Percentiles rank a stretch among this genome's conserved stretches.
These are phyloP conservation scores for Entrophospora sp. DNA, from an alignment of 192 early-diverging fungal species.

Conservation along the genomic window DNA sequence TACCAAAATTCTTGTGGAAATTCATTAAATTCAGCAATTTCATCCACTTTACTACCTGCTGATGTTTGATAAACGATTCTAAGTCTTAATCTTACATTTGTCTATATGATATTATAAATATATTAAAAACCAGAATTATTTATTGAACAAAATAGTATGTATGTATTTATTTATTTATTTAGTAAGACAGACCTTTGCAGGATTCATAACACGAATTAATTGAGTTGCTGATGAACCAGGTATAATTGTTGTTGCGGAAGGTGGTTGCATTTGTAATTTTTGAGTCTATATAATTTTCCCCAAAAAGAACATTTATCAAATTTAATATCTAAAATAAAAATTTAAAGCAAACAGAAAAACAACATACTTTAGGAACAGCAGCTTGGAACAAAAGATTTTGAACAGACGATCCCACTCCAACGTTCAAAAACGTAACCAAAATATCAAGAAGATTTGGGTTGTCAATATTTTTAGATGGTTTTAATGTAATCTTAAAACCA, in stretches of 20 bases:
- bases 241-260: conserved; percentile 55
- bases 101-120: conserved; percentile 24
- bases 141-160: no score
- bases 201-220: conserved; percentile 79
- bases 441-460: conserved; percentile 56
- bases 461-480: conserved; percentile 58
- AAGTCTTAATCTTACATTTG: conserved; percentile 45
- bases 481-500: conserved; percentile 67
- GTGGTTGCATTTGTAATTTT: conserved; percentile 67
- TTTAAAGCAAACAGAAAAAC: neutral
- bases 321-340: neutral
- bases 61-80: conserved; percentile 43
- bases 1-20: conserved; percentile 50
- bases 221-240: conserved; percentile 64
- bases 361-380: conserved; percentile 72
- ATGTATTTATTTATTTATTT: neutral
- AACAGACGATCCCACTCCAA: conserved; percentile 42
- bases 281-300: neutral
- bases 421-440: conserved; percentile 61
- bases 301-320: neutral
- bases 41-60: conserved; percentile 38
- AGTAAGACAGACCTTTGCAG: conserved; percentile 50
- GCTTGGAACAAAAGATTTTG: conserved; percentile 74
- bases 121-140: no score
- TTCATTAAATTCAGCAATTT: conserved; percentile 46